A percentile compares a stretch with the other conserved stretches of the same genome.
Evolutionary conservation across 345 rosid genomes (phyloP).

Genomic region (Salix purpurea): DNA sequence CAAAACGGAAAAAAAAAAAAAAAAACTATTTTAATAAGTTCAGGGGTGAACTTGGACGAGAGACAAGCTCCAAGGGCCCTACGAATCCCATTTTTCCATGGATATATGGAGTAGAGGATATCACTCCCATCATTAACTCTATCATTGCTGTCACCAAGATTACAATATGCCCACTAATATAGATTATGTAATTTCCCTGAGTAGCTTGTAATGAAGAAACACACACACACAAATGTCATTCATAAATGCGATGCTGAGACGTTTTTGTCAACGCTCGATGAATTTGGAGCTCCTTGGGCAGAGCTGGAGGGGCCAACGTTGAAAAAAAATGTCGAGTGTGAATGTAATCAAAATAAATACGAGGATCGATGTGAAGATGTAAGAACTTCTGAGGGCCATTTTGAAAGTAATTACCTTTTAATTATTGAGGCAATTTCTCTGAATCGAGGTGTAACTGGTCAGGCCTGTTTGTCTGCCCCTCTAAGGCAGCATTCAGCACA

Average conservation of each 20-base stretch:
- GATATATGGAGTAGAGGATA: background rate
- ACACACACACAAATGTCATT: background rate
- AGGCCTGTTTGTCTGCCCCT: background rate
- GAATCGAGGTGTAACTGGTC: background rate
- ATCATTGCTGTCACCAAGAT: background rate
- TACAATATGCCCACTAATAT: background rate
- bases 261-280: background rate
- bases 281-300: background rate
- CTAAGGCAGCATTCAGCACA: background rate
- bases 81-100: background rate
- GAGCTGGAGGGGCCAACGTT: background rate
- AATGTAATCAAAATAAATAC: background rate
- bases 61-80: background rate
- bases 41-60: background rate
- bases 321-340: background rate
- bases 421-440: background rate
- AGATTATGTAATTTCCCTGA: too few relatives aligned
- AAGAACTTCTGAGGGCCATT: background rate
- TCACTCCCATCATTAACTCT: constrained; percentile 1
- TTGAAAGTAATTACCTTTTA: background rate
- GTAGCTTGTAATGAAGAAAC: too few relatives aligned
- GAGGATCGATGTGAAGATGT: background rate
- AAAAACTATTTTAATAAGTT: background rate
- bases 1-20: background rate
- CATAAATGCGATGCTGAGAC: background rate